Evolutionary conservation across 2,329 filamentous ascomycete species (phyloP).

Genomic region (Rhinocladiella similis): DNA sequence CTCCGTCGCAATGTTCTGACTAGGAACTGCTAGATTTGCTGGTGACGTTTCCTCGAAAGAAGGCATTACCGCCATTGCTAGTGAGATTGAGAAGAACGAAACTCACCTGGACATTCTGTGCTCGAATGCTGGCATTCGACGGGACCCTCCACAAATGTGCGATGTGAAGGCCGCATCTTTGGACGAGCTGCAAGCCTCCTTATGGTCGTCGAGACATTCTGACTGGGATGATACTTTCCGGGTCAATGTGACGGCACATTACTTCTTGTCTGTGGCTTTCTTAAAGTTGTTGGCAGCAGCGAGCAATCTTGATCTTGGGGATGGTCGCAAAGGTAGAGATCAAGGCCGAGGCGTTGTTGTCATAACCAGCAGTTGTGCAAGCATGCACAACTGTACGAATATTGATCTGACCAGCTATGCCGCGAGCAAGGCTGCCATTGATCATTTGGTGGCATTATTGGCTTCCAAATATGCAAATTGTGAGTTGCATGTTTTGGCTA

Average conservation of each 20-base stretch:
- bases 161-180: conserved; percentile 46
- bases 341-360: conserved; percentile 49
- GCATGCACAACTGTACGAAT: conserved; percentile 55
- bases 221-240: conserved; percentile 51
- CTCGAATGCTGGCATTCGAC: conserved; percentile 52
- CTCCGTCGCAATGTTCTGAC: not conserved
- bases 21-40: conserved; percentile 24
- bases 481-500: conserved; percentile 6
- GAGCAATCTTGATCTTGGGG: conserved; percentile 31
- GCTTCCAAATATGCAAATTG: conserved; percentile 48
- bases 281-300: conserved; percentile 47
- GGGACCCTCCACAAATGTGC: conserved; percentile 46
- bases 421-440: conserved; percentile 53
- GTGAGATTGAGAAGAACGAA: conserved; percentile 37
- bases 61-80: conserved; percentile 38
- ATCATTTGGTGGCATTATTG: conserved; percentile 52
- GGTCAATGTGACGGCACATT: conserved; percentile 53
- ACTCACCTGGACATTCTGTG: conserved; percentile 49
- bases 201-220: conserved; percentile 46
- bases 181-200: conserved; percentile 45
- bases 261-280: conserved; percentile 50
- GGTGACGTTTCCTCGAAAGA: conserved; percentile 45
- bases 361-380: conserved; percentile 54
- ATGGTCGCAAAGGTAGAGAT: conserved; percentile 34
- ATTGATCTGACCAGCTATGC: conserved; percentile 55